Evolutionary conservation across 768 basidiomycete species (phyloP).

Genomic region (Lyophyllum shimeji): DNA sequence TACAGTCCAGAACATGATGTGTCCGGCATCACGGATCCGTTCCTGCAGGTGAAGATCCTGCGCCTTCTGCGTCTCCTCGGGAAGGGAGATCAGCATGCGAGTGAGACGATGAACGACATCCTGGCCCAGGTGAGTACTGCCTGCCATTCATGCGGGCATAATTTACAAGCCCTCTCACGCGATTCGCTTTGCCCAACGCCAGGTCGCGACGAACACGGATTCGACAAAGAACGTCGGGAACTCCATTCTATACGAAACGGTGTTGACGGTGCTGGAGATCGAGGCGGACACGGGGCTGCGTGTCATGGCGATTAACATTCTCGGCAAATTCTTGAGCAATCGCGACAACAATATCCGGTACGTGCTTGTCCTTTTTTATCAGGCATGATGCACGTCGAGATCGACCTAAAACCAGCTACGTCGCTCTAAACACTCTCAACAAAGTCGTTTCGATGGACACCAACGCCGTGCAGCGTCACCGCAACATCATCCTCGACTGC

Average conservation of each 20-base stretch:
- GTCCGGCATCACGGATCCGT: constrained; percentile 97
- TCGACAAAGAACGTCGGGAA: constrained; percentile 98
- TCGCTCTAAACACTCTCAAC: constrained; percentile 96
- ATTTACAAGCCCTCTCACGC: constrained; percentile 1
- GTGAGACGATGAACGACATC: constrained; percentile 98
- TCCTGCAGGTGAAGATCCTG: constrained; percentile 91
- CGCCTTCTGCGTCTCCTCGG: constrained; percentile 89
- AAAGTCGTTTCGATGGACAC: constrained; percentile 98
- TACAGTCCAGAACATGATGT: constrained; percentile 99
- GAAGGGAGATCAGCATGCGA: constrained; percentile 78
- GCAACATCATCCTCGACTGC: constrained; percentile 98
- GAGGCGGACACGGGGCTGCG: constrained; percentile 94
- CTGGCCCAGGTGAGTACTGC: constrained; percentile 72
- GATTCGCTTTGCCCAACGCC: constrained; percentile 2
- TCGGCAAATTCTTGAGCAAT: constrained; percentile 97
- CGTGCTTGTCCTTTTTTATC: constrained; percentile 16
- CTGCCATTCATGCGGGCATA: neutral
- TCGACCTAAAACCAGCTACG: constrained; percentile 61
- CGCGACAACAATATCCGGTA: constrained; percentile 98
- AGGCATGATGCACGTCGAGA: neutral
- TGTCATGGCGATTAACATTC: constrained; percentile 99
- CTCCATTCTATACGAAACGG: constrained; percentile 96
- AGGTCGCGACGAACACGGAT: constrained; percentile 99
- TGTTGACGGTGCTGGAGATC: constrained; percentile 93
- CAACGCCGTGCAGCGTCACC: constrained; percentile 96